Base-by-base conservation (phyloP, 1,139 yeast species). In the Pichia sp. region DNA sequence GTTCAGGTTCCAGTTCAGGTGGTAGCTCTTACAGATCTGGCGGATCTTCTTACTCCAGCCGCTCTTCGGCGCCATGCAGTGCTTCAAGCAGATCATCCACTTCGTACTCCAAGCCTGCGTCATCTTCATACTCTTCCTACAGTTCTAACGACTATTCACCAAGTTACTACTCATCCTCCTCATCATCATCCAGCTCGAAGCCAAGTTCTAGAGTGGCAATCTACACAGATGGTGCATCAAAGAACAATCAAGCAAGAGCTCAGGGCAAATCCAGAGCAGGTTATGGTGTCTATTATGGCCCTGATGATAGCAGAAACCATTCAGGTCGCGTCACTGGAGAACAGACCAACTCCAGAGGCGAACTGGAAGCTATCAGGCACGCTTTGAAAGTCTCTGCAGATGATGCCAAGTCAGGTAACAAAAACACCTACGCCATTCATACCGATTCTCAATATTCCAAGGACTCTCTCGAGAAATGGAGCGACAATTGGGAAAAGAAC, bases 271-370 rank as follows among this genome's bases (percentile, higher is more conserved):
- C 44, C 2, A 33, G 15, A 7, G 84, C 86, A 0, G 95, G 95
- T 0, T 75, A 70, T 50, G 96, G 94, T 14, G 84, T 81, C 0
- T 84, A 63, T 53, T 85, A 71, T 53, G 88, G 86, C 0, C 58
- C 51, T 0, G 54, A 56, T 16, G 83, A 80, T 51, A 42, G 62
- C 3, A 61, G 79, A 30, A 45, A 45, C 24, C 20, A 33, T 18
- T 38, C 42, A 7, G 44, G 65, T 76, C 1, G 72, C 63, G 20
- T 74, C 77, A 63, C 60, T 1, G 69, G 62, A 2, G 58, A 58
- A 6, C 84, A 78, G 28, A 86, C 95, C 0, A 88, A 86, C 51
- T 88, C 83, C 49, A 63, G 87, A 30, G 94, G 94, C 2, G 96
- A 88, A 56, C 65, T 87, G 16, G 55, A 62, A 15, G 96, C 94